Conservation (phyloP, 495 filamentous ascomycete genomes). For the Aspergillus cavernicola region DNA sequence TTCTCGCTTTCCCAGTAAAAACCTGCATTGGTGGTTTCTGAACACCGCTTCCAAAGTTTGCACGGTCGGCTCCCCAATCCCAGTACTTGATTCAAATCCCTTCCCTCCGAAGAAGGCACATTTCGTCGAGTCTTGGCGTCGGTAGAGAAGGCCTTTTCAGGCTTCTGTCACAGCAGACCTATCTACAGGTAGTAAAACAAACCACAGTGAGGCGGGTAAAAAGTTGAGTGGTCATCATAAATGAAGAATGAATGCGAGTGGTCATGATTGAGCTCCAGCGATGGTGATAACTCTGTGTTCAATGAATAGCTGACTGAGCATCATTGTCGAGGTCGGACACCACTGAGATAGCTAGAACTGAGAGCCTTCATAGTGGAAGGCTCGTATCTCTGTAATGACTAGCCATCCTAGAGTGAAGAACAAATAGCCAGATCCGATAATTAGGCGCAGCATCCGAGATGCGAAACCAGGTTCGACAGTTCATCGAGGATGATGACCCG, state of each 20-base stretch:
- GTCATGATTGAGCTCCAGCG: background rate
- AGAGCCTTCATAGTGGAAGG: background rate
- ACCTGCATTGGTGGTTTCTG: background rate
- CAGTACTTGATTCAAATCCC: background rate
- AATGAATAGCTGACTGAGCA: background rate
- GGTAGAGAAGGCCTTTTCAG: background rate
- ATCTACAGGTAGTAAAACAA: conserved; percentile 19
- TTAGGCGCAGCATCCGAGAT: background rate
- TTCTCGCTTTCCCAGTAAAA: background rate
- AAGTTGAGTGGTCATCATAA: conserved; percentile 1
- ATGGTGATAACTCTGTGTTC: background rate
- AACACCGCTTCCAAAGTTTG: background rate
- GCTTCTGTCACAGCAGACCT: conserved; percentile 10
- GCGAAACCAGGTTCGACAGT: background rate
- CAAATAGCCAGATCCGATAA: background rate
- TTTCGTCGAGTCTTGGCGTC: conserved; percentile 2
- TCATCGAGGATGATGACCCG: background rate
- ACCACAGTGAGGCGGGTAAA: background rate
- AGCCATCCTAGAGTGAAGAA: background rate
- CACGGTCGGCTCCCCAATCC: background rate
- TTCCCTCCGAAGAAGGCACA: background rate
- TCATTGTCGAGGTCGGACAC: background rate
- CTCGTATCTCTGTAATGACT: background rate
- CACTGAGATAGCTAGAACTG: background rate
- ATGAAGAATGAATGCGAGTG: background rate